Conservation (phyloP, 345 rosid genomes). For the Salix viminalis region DNA sequence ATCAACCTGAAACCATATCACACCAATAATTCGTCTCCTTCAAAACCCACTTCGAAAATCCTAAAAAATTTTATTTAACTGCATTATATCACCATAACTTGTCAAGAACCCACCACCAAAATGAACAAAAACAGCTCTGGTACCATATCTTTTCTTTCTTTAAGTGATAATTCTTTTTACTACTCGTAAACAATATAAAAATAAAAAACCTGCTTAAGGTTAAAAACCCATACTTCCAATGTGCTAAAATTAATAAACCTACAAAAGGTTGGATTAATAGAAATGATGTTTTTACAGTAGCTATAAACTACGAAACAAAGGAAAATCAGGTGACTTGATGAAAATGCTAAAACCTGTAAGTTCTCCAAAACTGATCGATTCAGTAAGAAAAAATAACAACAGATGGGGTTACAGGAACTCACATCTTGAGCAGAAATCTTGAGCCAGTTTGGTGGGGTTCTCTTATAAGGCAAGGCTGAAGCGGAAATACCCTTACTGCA, state of each 20-base stretch:
- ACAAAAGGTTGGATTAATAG: background rate
- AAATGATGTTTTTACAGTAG: background rate
- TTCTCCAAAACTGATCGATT: background rate
- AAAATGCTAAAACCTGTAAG: background rate
- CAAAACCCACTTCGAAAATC: background rate
- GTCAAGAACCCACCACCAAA: background rate
- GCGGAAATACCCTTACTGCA: conserved; percentile 79
- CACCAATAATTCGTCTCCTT: background rate
- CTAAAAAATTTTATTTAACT: background rate
- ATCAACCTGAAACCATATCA: conserved; percentile 19
- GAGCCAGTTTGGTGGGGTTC: conserved; percentile 80
- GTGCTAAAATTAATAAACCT: background rate
- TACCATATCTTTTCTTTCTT: background rate
- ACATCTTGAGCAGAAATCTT: conserved; percentile 64
- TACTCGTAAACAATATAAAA: background rate
- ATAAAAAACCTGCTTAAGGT: background rate
- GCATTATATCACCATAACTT: background rate
- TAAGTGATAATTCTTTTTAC: background rate
- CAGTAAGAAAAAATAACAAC: background rate
- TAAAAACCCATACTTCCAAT: background rate
- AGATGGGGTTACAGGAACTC: conserved; percentile 4
- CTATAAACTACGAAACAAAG: background rate
- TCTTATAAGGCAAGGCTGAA: conserved; percentile 81
- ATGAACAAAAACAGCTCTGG: background rate
- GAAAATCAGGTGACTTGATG: background rate